Evolutionary conservation across 2,329 filamentous ascomycete genomes (phyloP).

Genomic region (Phialemonium atrogriseum): DNA sequence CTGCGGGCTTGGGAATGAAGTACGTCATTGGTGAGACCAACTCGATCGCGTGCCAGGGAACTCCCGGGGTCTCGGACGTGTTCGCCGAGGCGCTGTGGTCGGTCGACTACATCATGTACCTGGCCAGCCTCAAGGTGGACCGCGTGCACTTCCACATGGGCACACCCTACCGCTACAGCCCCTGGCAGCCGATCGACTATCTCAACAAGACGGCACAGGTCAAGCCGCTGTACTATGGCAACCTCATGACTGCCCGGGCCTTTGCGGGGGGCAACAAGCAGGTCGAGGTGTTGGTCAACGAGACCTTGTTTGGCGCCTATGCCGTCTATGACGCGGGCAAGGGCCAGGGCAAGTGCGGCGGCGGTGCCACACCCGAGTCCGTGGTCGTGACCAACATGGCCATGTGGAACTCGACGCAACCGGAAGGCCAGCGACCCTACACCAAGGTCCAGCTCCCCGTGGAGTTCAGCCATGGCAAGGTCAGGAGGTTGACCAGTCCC

Average conservation of each 20-base stretch:
- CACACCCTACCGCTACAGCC: conserved; percentile 14
- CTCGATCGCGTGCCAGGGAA: conserved; percentile 29
- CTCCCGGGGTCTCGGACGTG: conserved; percentile 28
- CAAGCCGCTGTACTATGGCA: conserved; percentile 14
- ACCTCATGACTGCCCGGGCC: conserved; percentile 8
- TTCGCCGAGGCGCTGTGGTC: conserved; percentile 31
- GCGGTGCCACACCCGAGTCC: too few species aligned
- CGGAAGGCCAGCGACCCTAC: conserved; percentile 5
- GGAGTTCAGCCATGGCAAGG: conserved; percentile 4
- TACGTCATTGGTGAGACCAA: conserved; percentile 29
- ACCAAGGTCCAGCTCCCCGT: conserved; percentile 6
- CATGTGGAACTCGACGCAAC: conserved; percentile 11
- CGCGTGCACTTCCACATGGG: conserved; percentile 25
- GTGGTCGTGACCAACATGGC: conserved; percentile 10
- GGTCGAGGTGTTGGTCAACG: conserved; percentile 7
- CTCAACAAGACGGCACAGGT: conserved; percentile 6
- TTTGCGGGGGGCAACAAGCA: conserved; percentile 12
- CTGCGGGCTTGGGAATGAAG: conserved; percentile 6
- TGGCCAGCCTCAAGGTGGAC: conserved; percentile 27
- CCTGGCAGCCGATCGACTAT: conserved; percentile 14
- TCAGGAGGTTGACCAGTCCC: conserved; percentile 7
- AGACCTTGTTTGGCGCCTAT: conserved; percentile 9
- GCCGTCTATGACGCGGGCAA: conserved; percentile 10
- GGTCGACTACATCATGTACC: conserved; percentile 26
- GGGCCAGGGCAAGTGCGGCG: too few species aligned